These are phyloP conservation scores for Leccinum subgranulosum DNA, from an alignment of 768 basidiomycete species.

Conservation along the genomic window DNA sequence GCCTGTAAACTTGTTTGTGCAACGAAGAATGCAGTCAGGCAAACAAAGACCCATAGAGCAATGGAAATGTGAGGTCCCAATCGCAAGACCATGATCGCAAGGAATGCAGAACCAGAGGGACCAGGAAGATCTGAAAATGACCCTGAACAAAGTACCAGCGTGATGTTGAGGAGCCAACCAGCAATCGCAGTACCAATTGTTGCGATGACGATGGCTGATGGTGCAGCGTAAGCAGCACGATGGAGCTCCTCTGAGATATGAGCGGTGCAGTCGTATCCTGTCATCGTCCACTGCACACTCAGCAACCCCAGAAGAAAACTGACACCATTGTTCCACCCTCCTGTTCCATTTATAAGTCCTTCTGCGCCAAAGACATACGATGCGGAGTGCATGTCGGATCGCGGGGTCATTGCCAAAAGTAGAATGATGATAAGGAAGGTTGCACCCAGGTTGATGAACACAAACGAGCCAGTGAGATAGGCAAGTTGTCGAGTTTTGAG, in stretches of 20 bases:
- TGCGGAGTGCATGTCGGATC: slow-evolving; percentile 54
- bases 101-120: slow-evolving; percentile 51
- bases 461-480: slow-evolving; percentile 33
- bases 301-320: slow-evolving; percentile 45
- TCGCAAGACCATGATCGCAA: slow-evolving; percentile 53
- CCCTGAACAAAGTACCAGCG: slow-evolving; percentile 57
- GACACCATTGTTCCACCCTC: slow-evolving; percentile 40
- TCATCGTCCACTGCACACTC: slow-evolving; percentile 49
- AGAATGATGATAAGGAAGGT: slow-evolving; percentile 42
- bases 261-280: slow-evolving; percentile 29
- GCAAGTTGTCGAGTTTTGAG: slow-evolving; percentile 38
- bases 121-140: slow-evolving; percentile 48
- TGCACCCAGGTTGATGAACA: slow-evolving; percentile 46
- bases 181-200: slow-evolving; percentile 45
- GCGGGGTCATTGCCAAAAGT: slow-evolving; percentile 41
- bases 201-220: slow-evolving; percentile 43
- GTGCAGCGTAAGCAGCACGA: slow-evolving; percentile 48
- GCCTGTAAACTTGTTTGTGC: slow-evolving; percentile 51
- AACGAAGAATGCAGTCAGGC: slow-evolving; percentile 62
- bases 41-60: slow-evolving; percentile 56
- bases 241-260: slow-evolving; percentile 44
- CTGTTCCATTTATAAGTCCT: slow-evolving; percentile 39
- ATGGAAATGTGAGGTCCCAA: slow-evolving; percentile 50
- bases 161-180: slow-evolving; percentile 68
- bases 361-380: slow-evolving; percentile 53